Conservation (phyloP, 2,329 filamentous ascomycete genomes). For the Moelleriella libera region DNA sequence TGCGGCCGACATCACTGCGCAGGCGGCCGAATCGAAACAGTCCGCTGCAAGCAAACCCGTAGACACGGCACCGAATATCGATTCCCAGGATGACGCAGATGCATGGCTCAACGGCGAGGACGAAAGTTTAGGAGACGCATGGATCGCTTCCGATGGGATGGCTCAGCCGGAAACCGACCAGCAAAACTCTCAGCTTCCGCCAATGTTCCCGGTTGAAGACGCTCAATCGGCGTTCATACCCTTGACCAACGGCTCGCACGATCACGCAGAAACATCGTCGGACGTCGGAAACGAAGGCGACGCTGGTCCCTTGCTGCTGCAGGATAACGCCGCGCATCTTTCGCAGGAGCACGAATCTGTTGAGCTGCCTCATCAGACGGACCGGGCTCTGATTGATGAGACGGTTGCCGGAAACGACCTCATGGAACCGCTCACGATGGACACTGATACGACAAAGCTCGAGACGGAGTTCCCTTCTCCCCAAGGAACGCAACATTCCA, state of each 20-base stretch:
- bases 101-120: constrained; percentile 10
- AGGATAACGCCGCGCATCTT: constrained; percentile 5
- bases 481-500: constrained; percentile 35
- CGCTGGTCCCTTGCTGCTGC: constrained; percentile 11
- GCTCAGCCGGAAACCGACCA: not conserved
- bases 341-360: not conserved
- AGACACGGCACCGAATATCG: constrained; percentile 1
- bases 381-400: not conserved
- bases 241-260: not conserved
- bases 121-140: not conserved
- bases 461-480: constrained; percentile 6
- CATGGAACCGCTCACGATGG: not conserved
- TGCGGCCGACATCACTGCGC: constrained; percentile 1
- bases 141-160: not conserved
- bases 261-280: constrained; percentile 1
- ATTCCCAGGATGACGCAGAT: constrained; percentile 7
- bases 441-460: not conserved
- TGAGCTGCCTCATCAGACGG: not conserved
- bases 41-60: not conserved
- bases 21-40: not conserved
- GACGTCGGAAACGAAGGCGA: constrained; percentile 8
- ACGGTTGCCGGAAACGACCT: no score
- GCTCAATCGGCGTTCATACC: no score
- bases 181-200: no score
- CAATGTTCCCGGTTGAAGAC: no score